These are phyloP conservation scores for Cordyceps javanica DNA, from an alignment of 2,329 filamentous ascomycete species.

Conservation along the genomic window DNA sequence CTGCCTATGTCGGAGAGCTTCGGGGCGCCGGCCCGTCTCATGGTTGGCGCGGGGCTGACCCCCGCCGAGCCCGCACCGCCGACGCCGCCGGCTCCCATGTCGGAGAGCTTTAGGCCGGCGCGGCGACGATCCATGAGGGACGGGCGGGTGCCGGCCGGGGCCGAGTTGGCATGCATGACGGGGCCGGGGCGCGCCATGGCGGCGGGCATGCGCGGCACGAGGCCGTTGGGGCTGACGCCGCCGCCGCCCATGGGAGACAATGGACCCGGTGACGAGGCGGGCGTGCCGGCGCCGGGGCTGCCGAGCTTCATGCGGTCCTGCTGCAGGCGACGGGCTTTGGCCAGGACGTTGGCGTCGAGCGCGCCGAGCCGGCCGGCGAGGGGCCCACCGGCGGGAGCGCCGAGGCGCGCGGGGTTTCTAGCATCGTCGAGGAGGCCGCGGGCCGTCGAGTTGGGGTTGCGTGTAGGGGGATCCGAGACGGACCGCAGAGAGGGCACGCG, in stretches of 20 bases:
- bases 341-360: constrained; percentile 38
- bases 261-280: constrained; percentile 26
- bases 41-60: no score
- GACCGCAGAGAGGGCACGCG: constrained; percentile 55
- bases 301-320: constrained; percentile 40
- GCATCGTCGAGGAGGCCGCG: constrained; percentile 68
- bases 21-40: no score
- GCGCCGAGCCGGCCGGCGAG: constrained; percentile 25
- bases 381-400: constrained; percentile 25
- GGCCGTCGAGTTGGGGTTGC: constrained; percentile 80
- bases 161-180: constrained; percentile 46
- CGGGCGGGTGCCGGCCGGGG: constrained; percentile 44
- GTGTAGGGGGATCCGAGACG: constrained; percentile 53
- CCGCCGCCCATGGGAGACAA: constrained; percentile 29
- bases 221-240: constrained; percentile 34
- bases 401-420: constrained; percentile 38
- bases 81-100: constrained; percentile 27
- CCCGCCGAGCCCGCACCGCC: constrained; percentile 15
- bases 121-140: constrained; percentile 62
- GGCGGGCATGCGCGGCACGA: constrained; percentile 34
- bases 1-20: no score
- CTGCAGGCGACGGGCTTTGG: constrained; percentile 42
- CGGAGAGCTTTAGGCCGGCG: constrained; percentile 42
- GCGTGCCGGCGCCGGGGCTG: constrained; percentile 25
- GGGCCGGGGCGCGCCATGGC: constrained; percentile 39